These are phyloP conservation scores for Rhizoclosmatium sp. DNA, from an alignment of 192 early-diverging fungal species.

Conservation along the genomic window DNA sequence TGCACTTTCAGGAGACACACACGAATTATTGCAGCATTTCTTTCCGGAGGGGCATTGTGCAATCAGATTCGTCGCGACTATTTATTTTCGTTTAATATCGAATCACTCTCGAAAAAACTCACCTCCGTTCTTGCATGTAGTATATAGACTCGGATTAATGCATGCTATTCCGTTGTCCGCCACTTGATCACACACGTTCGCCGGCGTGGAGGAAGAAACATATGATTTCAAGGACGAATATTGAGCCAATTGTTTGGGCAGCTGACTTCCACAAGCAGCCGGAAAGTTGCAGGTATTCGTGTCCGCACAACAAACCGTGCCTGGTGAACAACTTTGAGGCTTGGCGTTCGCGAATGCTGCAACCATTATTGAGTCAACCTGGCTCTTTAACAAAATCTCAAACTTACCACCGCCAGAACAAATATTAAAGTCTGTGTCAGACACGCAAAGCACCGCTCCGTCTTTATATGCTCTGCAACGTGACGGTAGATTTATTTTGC, in stretches of 20 bases:
- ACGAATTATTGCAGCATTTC: conserved; percentile 32
- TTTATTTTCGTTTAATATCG: not conserved
- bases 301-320: conserved; percentile 40
- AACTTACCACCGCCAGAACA: conserved; percentile 28
- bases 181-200: conserved; percentile 28
- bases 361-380: not conserved
- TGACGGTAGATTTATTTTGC: not conserved
- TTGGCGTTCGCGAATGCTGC: not conserved
- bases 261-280: conserved; percentile 7
- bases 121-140: conserved; percentile 27
- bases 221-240: not conserved
- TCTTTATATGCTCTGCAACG: conserved; percentile 1
- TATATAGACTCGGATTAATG: conserved; percentile 32
- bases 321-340: conserved; percentile 23
- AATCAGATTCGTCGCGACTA: not conserved
- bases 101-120: not conserved
- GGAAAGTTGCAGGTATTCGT: conserved; percentile 24
- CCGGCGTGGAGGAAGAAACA: not conserved
- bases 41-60: conserved; percentile 21
- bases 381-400: not conserved
- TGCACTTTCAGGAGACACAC: conserved; percentile 13
- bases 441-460: conserved; percentile 5
- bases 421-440: conserved; percentile 22
- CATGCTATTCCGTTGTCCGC: conserved; percentile 20
- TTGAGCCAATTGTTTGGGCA: conserved; percentile 14